These are phyloP conservation scores for Paecilomyces niveus DNA, from an alignment of 2,329 filamentous ascomycete genomes.

Conservation along the genomic window DNA sequence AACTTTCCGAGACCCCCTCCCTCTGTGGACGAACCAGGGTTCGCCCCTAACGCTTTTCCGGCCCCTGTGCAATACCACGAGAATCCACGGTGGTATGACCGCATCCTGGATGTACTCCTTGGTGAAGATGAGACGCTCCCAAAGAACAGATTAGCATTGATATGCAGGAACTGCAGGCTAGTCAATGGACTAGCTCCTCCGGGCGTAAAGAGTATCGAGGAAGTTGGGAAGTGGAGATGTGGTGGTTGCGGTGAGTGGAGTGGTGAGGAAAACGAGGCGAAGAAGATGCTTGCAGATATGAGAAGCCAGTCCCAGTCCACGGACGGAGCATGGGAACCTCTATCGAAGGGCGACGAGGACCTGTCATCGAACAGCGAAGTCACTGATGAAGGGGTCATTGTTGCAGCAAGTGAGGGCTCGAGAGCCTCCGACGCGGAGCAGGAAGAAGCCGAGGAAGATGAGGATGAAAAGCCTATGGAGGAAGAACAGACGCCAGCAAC, in stretches of 20 bases:
- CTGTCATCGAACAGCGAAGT: slow-evolving; percentile 13
- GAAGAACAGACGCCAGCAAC: slow-evolving; percentile 11
- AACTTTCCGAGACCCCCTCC: slow-evolving; percentile 9
- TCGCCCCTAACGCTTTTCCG: slow-evolving; percentile 43
- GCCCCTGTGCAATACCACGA: slow-evolving; percentile 28
- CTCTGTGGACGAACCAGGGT: slow-evolving; percentile 34
- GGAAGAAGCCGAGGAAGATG: slow-evolving; percentile 7
- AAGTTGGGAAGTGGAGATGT: slow-evolving; percentile 83
- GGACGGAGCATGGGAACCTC: slow-evolving; percentile 16
- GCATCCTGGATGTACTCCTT: slow-evolving; percentile 81
- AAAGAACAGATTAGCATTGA: slow-evolving; percentile 82
- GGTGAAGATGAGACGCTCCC: slow-evolving; percentile 91
- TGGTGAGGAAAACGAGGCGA: slow-evolving; percentile 70
- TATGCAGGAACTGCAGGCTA: slow-evolving; percentile 73
- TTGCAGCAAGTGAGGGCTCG: slow-evolving; percentile 18
- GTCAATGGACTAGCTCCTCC: slow-evolving; percentile 96
- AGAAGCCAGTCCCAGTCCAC: slow-evolving; percentile 17
- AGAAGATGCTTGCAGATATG: slow-evolving; percentile 64
- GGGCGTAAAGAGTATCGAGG: slow-evolving; percentile 66
- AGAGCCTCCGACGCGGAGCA: slow-evolving; percentile 14
- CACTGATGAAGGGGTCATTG: slow-evolving; percentile 20
- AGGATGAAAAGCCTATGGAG: slow-evolving; percentile 4
- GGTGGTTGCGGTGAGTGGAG: slow-evolving; percentile 77
- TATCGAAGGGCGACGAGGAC: slow-evolving; percentile 13
- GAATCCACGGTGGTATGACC: slow-evolving; percentile 79